phyloP scores from a whole-genome alignment of 2,329 filamentous ascomycete genomes.

The Epichloe sp. region DNA sequence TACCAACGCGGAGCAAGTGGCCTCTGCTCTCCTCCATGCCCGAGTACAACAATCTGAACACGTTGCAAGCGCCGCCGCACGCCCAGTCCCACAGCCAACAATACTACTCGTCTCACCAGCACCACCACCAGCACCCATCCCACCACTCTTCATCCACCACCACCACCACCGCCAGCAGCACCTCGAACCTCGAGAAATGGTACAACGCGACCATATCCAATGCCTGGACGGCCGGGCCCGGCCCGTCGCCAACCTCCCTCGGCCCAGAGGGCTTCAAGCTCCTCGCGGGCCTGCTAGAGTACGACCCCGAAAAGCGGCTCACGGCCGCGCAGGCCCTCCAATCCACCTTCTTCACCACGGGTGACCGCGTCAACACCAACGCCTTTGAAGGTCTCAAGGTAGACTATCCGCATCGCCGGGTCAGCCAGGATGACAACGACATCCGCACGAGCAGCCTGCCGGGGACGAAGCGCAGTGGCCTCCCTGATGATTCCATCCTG shows the following conservation, averaged over 20 bases:
- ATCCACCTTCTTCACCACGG: conserved; percentile 75
- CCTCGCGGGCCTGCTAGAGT: conserved; percentile 72
- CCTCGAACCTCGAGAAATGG: conserved; percentile 61
- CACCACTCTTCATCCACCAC: conserved; percentile 9
- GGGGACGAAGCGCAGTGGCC: conserved; percentile 76
- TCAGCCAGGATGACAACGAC: conserved; percentile 92
- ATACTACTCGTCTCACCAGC: conserved; percentile 8
- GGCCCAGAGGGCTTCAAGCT: conserved; percentile 71
- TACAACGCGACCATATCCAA: conserved; percentile 59
- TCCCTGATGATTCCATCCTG: conserved; percentile 68
- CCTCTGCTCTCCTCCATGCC: conserved; percentile 74
- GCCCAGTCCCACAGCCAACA: no score
- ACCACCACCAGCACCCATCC: conserved; percentile 15
- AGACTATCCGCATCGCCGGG: conserved; percentile 79
- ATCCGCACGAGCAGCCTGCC: conserved; percentile 82
- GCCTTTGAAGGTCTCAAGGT: conserved; percentile 84
- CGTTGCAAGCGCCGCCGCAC: conserved; percentile 35
- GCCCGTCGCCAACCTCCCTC: conserved; percentile 40
- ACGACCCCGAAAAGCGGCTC: conserved; percentile 79
- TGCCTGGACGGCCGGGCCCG: conserved; percentile 21
- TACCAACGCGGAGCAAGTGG: conserved; percentile 83
- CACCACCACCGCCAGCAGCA: background rate
- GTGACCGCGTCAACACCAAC: conserved; percentile 61
- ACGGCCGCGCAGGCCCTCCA: conserved; percentile 81
- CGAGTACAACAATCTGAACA: conserved; percentile 61